Base-by-base conservation (phyloP, 73 alveolate species). In the Tetrahymena borealis region DNA sequence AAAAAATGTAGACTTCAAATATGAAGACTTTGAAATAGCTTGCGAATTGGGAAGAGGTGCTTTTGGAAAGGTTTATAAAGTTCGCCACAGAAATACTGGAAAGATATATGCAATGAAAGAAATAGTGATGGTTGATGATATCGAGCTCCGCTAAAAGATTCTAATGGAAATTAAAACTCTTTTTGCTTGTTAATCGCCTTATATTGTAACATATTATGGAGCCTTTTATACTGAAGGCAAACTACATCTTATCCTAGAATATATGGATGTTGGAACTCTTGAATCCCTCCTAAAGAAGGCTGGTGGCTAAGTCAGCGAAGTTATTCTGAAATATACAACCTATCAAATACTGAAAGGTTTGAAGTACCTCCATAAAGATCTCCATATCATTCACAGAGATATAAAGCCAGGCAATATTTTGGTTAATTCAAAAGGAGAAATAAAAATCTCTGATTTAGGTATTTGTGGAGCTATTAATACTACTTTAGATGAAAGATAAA, bases 401-500 rank as follows among this genome's bases (percentile, higher is more conserved):
- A 98, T 98, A 40, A 98, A 98, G 92, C 99, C 99, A 31, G 98
- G 97, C 42, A 98, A 98, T 93, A 98, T 98, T 78, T 91, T 98
- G 60, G 96, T 98, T 12, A 98, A 98, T 92, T 78, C 96, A 93
- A 95, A 96, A 90, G 99, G 99, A 12, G 97, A 95, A 43, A 98
- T 98, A 3, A 98, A 98, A 93, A 96, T 98, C 11, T 97, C 99
- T 36, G 99, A 98, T 94, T 98, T 98, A 77, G 99, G 99, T 60
- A 98, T 98, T 3, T 95, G 99, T 4, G 95, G 98, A 10, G 93
- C 96, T 24, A 94, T 97, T 4, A 98, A 97, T 90, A 96, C 95
- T 78, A 95, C 98, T 7, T 93, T 95, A 33, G 93, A 96, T 78
- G 92, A 96, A 37, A 96, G 99, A 12, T 91, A 97, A n/a, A 97